phyloP scores from a whole-genome alignment of 768 basidiomycete genomes.

The Podaxis sp. region DNA sequence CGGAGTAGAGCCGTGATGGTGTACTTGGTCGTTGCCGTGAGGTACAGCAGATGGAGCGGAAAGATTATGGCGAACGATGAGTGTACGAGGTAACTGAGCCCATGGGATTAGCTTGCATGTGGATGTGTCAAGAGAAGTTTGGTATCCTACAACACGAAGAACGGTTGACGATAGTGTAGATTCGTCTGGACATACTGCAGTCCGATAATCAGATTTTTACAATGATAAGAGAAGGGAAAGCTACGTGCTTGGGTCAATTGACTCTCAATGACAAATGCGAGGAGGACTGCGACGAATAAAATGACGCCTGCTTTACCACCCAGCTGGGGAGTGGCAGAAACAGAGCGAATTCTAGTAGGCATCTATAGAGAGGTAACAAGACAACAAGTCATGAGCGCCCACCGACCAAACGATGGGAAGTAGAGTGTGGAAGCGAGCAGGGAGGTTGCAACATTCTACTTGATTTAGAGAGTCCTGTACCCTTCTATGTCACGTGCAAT shows the following conservation, averaged over 20 bases:
- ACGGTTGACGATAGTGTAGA: slow-evolving; percentile 80
- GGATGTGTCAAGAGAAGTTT: neutral
- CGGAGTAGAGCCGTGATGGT: slow-evolving; percentile 45
- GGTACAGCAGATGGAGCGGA: slow-evolving; percentile 73
- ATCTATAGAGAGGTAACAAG: slow-evolving; percentile 15
- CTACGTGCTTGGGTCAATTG: slow-evolving; percentile 66
- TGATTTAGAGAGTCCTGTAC: neutral
- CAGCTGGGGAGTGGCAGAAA: slow-evolving; percentile 27
- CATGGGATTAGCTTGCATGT: neutral
- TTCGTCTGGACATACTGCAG: slow-evolving; percentile 73
- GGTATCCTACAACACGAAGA: slow-evolving; percentile 73
- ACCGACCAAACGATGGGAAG: neutral
- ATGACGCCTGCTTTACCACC: slow-evolving; percentile 45
- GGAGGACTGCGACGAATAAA: slow-evolving; percentile 54
- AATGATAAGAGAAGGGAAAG: neutral
- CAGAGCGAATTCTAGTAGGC: slow-evolving; percentile 19
- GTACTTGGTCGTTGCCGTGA: slow-evolving; percentile 45
- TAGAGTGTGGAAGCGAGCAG: neutral
- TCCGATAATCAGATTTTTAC: slow-evolving; percentile 4
- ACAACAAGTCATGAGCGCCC: neutral
- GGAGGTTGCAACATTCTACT: neutral
- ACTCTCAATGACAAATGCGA: slow-evolving; percentile 75
- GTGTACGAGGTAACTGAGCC: slow-evolving; percentile 78
- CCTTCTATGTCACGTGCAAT: neutral
- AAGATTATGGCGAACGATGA: slow-evolving; percentile 74